Conservation (phyloP, 305 asterid genomes). For the Solanum chacoense region DNA sequence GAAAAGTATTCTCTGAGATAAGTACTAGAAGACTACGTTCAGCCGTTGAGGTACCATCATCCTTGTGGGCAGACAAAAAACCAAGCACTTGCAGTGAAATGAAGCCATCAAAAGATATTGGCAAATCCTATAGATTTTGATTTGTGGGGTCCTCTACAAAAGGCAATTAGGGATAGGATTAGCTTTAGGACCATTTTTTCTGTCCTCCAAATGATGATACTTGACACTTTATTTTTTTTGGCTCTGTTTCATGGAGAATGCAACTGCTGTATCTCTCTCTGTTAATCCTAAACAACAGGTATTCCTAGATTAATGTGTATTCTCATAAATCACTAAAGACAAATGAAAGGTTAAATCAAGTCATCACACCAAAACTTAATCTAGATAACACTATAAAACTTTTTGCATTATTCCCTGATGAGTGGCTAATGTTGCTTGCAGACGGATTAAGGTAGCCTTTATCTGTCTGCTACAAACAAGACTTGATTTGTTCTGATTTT, state of each 20-base stretch:
- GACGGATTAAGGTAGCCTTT: not conserved
- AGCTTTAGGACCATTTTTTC: not conserved
- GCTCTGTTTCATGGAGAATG: not conserved
- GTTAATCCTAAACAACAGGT: not conserved
- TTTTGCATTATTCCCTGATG: not conserved
- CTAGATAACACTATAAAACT: not conserved
- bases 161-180: not conserved
- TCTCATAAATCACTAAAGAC: not conserved
- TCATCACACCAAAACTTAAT: not conserved
- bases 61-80: not conserved
- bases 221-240: too few species aligned
- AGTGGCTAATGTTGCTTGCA: conserved; percentile 6
- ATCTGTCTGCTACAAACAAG: not conserved
- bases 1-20: not conserved
- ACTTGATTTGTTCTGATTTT: not conserved
- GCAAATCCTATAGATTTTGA: not conserved
- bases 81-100: not conserved
- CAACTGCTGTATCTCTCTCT: not conserved
- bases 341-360: not conserved
- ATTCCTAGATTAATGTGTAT: too few species aligned
- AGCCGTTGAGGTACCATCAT: conserved; percentile 2
- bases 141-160: conserved; percentile 3
- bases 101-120: conserved; percentile 3
- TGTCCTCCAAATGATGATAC: not conserved
- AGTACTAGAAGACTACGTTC: not conserved